phyloP scores from a whole-genome alignment of 441 rosid species.

The Lepidium campestre region DNA sequence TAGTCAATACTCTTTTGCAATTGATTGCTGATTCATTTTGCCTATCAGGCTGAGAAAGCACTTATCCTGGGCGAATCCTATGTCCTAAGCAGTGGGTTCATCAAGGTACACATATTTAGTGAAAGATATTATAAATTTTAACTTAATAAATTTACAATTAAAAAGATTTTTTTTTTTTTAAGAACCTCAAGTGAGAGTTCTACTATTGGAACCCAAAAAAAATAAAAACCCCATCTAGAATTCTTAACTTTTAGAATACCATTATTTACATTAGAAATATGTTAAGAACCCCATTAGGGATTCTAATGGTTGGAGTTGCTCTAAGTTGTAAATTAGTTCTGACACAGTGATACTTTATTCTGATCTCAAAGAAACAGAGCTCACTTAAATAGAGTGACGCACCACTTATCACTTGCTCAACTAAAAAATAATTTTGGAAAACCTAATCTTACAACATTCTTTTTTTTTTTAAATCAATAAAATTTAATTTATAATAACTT shows the following conservation, averaged over 20 bases:
- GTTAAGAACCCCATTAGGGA: no score
- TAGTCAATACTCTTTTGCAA: not conserved
- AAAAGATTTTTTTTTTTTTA: no score
- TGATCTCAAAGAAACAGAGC: not conserved
- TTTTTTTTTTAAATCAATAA: not conserved
- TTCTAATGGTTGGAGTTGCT: no score
- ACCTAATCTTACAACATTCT: not conserved
- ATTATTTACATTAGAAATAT: no score
- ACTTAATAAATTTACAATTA: no score
- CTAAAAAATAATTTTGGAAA: not conserved
- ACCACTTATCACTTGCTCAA: not conserved
- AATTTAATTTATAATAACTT: no score
- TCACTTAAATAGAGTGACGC: not conserved
- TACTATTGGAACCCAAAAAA: no score
- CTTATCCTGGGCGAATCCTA: conserved; percentile 69
- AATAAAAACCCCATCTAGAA: no score
- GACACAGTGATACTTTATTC: no score
- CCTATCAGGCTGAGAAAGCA: conserved; percentile 64
- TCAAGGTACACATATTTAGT: conserved; percentile 52
- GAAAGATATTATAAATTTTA: not conserved
- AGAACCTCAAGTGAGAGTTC: no score
- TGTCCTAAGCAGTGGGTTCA: conserved; percentile 68
- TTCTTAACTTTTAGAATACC: no score
- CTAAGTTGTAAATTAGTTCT: not conserved
- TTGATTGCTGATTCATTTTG: conserved; percentile 14